Conservation (phyloP, 441 rosid species). For the Euphorbia celastroides region DNA sequence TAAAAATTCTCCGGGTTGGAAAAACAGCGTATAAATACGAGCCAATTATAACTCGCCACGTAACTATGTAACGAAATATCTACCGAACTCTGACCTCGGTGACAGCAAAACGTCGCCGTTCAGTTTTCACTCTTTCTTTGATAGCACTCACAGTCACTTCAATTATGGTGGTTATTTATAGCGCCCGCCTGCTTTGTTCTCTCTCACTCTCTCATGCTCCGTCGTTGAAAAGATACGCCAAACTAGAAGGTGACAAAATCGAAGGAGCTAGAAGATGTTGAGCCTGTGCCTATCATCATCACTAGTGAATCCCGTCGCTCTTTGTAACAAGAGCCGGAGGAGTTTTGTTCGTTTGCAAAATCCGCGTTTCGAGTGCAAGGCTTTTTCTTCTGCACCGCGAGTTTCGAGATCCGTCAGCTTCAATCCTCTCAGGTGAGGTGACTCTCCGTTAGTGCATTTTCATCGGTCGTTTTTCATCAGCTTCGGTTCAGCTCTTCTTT, state of each 20-base stretch:
- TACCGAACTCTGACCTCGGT: neutral
- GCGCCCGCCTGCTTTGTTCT: no score
- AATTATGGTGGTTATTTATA: neutral
- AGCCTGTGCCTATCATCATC: constrained; percentile 33
- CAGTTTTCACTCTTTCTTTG: neutral
- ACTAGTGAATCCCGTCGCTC: constrained; percentile 19
- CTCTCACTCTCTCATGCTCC: neutral
- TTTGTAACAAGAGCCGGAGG: constrained; percentile 14
- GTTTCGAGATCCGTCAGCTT: constrained; percentile 19
- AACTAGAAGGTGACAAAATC: neutral
- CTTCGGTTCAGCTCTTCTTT: neutral
- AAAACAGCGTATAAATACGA: no score
- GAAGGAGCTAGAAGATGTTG: constrained; percentile 16
- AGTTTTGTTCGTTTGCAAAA: constrained; percentile 20
- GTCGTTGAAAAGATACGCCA: neutral
- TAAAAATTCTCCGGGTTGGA: no score
- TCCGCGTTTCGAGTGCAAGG: constrained; percentile 15
- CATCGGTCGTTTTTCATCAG: neutral
- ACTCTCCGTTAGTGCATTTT: neutral
- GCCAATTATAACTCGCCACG: neutral
- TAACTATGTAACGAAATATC: neutral
- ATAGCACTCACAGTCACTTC: neutral
- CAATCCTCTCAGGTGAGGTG: constrained; percentile 68
- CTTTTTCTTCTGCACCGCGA: neutral
- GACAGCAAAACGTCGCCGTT: neutral